These are phyloP conservation scores for Cryphonectria parasitica DNA, from an alignment of 2,329 filamentous ascomycete species.

Conservation along the genomic window DNA sequence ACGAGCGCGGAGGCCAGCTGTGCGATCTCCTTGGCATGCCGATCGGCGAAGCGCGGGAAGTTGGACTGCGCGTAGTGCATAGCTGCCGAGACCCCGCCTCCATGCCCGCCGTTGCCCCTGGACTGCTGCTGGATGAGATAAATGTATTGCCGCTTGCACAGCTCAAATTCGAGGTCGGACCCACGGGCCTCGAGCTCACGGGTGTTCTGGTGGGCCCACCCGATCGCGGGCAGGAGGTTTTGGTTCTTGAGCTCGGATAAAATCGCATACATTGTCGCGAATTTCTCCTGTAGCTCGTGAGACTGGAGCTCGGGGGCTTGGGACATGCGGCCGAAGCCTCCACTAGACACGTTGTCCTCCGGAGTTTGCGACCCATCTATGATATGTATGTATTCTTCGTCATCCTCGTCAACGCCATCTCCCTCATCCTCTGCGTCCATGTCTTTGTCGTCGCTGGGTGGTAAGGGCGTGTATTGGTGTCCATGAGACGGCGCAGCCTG, in stretches of 20 bases:
- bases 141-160: constrained; percentile 86
- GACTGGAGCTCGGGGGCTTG: constrained; percentile 64
- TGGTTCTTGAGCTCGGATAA: constrained; percentile 74
- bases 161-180: constrained; percentile 93
- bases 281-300: constrained; percentile 74
- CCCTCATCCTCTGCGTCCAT: constrained; percentile 27
- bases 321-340: constrained; percentile 30
- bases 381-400: constrained; percentile 20
- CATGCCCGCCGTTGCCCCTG: constrained; percentile 47
- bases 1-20: constrained; percentile 81
- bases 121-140: constrained; percentile 74
- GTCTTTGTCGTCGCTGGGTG: constrained; percentile 22
- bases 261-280: constrained; percentile 89
- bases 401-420: constrained; percentile 7
- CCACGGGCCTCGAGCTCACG: constrained; percentile 75
- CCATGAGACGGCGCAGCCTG: not conserved
- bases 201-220: constrained; percentile 79
- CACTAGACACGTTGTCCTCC: constrained; percentile 9
- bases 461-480: constrained; percentile 13
- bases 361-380: constrained; percentile 2
- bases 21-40: constrained; percentile 80
- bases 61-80: constrained; percentile 75
- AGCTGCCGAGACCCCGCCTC: constrained; percentile 66
- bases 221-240: constrained; percentile 81
- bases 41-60: constrained; percentile 73